A percentile compares a stretch with the other conserved stretches of the same genome.
phyloP scores from a whole-genome alignment of 352 stramenopile genomes.

The Thalassiosira exigua region DNA sequence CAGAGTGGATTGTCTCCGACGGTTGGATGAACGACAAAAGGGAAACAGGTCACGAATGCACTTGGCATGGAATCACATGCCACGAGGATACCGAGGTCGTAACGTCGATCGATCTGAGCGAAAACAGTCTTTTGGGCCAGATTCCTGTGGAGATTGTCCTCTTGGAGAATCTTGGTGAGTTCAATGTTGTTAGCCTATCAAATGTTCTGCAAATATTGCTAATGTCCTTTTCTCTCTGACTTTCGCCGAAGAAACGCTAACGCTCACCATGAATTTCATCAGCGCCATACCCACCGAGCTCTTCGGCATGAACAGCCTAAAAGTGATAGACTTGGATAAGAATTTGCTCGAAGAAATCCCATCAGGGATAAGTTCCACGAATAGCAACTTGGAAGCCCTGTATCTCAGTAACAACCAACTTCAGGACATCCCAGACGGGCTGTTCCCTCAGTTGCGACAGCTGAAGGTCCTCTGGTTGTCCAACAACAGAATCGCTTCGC shows the following conservation, averaged over 20 bases:
- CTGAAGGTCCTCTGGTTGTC: constrained; percentile 42
- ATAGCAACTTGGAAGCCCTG: constrained; percentile 40
- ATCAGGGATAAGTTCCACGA: constrained; percentile 4
- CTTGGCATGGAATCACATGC: constrained; percentile 54
- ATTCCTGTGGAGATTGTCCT: constrained; percentile 39
- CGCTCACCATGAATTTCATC: constrained; percentile 41
- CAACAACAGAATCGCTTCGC: constrained; percentile 62
- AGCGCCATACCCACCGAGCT: constrained; percentile 26
- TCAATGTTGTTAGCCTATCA: not conserved
- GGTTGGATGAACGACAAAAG: constrained; percentile 41
- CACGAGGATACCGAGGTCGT: constrained; percentile 28
- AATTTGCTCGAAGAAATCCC: constrained; percentile 49
- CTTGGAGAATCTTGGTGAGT: constrained; percentile 39
- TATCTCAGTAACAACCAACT: constrained; percentile 62
- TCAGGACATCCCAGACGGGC: constrained; percentile 21
- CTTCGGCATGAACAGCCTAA: constrained; percentile 43
- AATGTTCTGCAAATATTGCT: too few species aligned
- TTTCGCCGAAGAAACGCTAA: too few species aligned
- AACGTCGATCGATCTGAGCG: constrained; percentile 39
- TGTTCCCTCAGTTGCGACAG: constrained; percentile 47
- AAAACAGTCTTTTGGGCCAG: constrained; percentile 41
- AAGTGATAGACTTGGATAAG: constrained; percentile 55
- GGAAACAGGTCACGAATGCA: constrained; percentile 43
- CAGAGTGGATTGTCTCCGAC: constrained; percentile 36
- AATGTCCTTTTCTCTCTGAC: too few species aligned